phyloP scores from a whole-genome alignment of 805 yeast genomes.

The Yamadazyma sp. region DNA sequence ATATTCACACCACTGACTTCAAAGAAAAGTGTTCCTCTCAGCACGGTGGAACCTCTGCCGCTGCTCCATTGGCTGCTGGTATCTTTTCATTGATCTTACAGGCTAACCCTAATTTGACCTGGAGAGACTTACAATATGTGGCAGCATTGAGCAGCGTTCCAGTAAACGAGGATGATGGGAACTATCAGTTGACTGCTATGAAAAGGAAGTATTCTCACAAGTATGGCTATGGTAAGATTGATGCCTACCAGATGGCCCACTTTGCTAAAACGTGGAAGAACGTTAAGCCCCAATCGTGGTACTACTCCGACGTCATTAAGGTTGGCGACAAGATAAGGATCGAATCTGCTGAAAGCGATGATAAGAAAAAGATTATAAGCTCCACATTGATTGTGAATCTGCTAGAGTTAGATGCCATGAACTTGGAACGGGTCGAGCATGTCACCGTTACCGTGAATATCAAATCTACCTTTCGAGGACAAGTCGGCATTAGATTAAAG shows the following conservation, averaged over 20 bases:
- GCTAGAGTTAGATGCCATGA: constrained; percentile 51
- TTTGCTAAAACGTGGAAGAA: constrained; percentile 73
- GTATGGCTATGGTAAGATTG: constrained; percentile 91
- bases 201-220: constrained; percentile 74
- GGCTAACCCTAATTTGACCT: constrained; percentile 83
- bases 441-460: constrained; percentile 78
- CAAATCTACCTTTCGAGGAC: constrained; percentile 65
- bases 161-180: constrained; percentile 64
- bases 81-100: constrained; percentile 78
- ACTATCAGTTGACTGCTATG: constrained; percentile 72
- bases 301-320: constrained; percentile 44
- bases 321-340: constrained; percentile 28
- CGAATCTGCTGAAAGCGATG: constrained; percentile 12
- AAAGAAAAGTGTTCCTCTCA: constrained; percentile 61
- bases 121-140: constrained; percentile 94
- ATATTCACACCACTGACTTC: constrained; percentile 85
- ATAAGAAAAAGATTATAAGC: constrained; percentile 18
- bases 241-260: constrained; percentile 72
- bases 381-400: constrained; percentile 44
- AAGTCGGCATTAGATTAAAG: constrained; percentile 57
- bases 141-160: constrained; percentile 70
- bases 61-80: constrained; percentile 99
- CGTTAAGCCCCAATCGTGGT: constrained; percentile 93
- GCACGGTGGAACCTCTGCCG: constrained; percentile 98
- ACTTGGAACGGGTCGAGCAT: constrained; percentile 78